phyloP scores from a whole-genome alignment of 2,329 filamentous ascomycete species.

The Camptophora hylomeconis region DNA sequence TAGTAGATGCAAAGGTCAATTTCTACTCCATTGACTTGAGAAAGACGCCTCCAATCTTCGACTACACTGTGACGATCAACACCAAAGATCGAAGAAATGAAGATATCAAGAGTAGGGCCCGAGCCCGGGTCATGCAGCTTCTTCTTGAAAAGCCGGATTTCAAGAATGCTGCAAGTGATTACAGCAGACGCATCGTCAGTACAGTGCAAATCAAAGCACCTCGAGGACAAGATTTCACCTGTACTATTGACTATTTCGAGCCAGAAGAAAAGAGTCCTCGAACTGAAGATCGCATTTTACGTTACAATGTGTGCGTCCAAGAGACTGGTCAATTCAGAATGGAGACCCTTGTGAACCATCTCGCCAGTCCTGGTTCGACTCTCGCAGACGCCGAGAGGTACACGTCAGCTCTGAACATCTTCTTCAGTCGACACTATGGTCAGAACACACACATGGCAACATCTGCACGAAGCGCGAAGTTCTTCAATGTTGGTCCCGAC shows the following conservation, averaged over 20 bases:
- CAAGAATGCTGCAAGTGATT: slow-evolving; percentile 1
- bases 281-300: neutral
- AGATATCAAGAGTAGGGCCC: neutral
- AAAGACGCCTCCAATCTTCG: neutral
- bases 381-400: neutral
- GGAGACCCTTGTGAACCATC: too few species aligned
- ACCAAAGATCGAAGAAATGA: too few species aligned
- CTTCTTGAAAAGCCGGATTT: neutral
- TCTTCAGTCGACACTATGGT: neutral
- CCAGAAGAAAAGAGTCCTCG: neutral
- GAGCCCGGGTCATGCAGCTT: neutral
- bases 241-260: neutral
- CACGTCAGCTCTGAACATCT: neutral
- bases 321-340: too few species aligned
- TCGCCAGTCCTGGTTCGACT: neutral
- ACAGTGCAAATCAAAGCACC: neutral
- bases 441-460: neutral
- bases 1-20: neutral
- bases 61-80: neutral
- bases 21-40: neutral
- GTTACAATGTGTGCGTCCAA: neutral
- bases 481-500: neutral
- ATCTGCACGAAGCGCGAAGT: slow-evolving; percentile 1
- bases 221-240: neutral
- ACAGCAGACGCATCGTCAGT: neutral